Base-by-base conservation (phyloP, 1,284 basidiomycete genomes). In the Cryptococcus neoformans region DNA sequence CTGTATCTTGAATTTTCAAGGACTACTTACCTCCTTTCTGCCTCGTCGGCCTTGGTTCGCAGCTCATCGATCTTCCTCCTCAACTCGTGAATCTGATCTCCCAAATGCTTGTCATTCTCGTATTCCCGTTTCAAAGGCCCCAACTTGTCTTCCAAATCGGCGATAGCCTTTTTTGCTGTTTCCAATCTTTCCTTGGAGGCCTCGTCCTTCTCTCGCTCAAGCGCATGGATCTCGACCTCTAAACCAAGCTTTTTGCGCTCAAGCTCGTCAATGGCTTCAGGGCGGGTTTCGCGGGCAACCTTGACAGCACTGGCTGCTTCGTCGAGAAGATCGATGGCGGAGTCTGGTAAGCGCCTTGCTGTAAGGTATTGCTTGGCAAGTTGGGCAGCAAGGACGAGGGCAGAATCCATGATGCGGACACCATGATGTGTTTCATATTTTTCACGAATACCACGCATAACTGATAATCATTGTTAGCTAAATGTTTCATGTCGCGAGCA, bases 321-420 rank as follows among this genome's bases (percentile, higher is more conserved):
- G 64, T 98, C 92, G 17, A 97, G 85, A 49, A 95, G 80, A 74
- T 97, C 92, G 67, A 97, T 96, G 21, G 92, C 92, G 37, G 91
- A 85, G 75, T 95, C 91, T 6, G 93, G 92, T 38, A 95, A 79
- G 62, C 90, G 82, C 65, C 90, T 82, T 9, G 87, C 87, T 3
- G 92, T 92, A 54, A 99, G 82, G 72, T 99, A 99, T 49, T 96
- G 91, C 77, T 93, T 90, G 8, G 96, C 94, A 55, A 99, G 83
- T 36, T 88, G 89, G 0, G 94, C 93, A 4, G 95, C 94, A 28
- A 88, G 82, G 62, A 98, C 94, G 54, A 99, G 81, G 1, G 95
- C 88, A 6, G 87, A 84, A 70, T 99, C 96, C 65, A 89, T 83
- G 67, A 99, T 97, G 56, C 89, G 83, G 39, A 95, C 90, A 66